phyloP scores from a whole-genome alignment of 257 asterid genomes.

The Solanum appendiculatum region DNA sequence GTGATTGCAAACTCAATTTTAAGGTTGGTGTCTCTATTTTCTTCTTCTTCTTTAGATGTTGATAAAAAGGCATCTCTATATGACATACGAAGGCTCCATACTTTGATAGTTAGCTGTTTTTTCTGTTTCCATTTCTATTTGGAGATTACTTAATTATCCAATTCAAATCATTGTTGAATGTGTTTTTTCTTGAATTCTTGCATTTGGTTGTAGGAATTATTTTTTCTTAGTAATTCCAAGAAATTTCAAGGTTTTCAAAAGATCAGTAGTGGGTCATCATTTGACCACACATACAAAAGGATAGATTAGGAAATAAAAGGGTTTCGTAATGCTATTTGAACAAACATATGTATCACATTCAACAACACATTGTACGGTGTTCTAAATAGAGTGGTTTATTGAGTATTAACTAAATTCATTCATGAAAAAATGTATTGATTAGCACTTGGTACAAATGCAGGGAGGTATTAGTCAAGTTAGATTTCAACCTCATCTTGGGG shows the following conservation, averaged over 20 bases:
- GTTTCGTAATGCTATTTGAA: not conserved
- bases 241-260: not conserved
- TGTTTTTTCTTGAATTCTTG: not conserved
- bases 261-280: not conserved
- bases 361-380: not conserved
- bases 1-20: constrained; percentile 13
- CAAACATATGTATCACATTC: not conserved
- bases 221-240: not conserved
- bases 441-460: constrained; percentile 13
- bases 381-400: not conserved
- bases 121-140: not conserved
- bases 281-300: not conserved
- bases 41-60: not conserved
- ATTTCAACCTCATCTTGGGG: constrained; percentile 30
- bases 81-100: not conserved
- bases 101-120: not conserved
- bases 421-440: not conserved
- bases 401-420: not conserved
- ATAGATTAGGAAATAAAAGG: not conserved
- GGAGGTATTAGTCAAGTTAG: constrained; percentile 35
- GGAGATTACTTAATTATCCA: not conserved
- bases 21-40: constrained; percentile 17
- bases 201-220: not conserved
- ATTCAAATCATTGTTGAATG: not conserved
- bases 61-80: not conserved